Evolutionary conservation across 2,329 filamentous ascomycete species (phyloP).

Genomic region (Fusarium algeriense): DNA sequence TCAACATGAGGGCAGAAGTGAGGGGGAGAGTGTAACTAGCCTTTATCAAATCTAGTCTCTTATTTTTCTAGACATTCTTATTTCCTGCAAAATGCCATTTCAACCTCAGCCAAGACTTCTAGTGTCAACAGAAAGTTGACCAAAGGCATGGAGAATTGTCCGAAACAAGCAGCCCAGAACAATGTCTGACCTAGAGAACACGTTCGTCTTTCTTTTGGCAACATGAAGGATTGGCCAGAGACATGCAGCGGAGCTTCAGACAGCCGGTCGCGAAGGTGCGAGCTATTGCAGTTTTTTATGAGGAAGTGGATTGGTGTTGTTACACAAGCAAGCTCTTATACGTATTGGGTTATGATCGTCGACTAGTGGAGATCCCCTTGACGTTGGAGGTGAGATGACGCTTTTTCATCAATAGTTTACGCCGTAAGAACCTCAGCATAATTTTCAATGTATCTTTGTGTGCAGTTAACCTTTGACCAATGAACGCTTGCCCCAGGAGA

Average conservation of each 20-base stretch:
- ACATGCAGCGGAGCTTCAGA: constrained; percentile 22
- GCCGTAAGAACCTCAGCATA: too few species aligned
- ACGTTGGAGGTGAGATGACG: constrained; percentile 10
- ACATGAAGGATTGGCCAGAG: not conserved
- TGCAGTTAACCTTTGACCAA: not conserved
- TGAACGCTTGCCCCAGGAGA: not conserved
- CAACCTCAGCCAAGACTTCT: constrained; percentile 10
- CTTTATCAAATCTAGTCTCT: constrained; percentile 23
- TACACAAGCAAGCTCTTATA: constrained; percentile 34
- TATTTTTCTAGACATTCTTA: constrained; percentile 17
- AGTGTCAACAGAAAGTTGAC: constrained; percentile 9
- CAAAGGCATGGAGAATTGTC: constrained; percentile 8
- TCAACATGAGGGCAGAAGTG: constrained; percentile 14
- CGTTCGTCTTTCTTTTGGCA: not conserved
- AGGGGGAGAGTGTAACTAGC: constrained; percentile 16
- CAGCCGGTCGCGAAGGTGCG: constrained; percentile 4
- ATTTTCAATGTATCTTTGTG: not conserved
- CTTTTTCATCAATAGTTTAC: not conserved
- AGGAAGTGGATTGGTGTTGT: constrained; percentile 17
- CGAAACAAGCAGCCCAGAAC: constrained; percentile 7
- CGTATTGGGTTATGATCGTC: constrained; percentile 32
- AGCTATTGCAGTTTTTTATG: constrained; percentile 6
- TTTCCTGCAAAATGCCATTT: constrained; percentile 20
- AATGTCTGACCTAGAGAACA: constrained; percentile 1
- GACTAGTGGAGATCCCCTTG: constrained; percentile 13